These are phyloP conservation scores for Populus tremula DNA, from an alignment of 345 rosid genomes.

Conservation along the genomic window DNA sequence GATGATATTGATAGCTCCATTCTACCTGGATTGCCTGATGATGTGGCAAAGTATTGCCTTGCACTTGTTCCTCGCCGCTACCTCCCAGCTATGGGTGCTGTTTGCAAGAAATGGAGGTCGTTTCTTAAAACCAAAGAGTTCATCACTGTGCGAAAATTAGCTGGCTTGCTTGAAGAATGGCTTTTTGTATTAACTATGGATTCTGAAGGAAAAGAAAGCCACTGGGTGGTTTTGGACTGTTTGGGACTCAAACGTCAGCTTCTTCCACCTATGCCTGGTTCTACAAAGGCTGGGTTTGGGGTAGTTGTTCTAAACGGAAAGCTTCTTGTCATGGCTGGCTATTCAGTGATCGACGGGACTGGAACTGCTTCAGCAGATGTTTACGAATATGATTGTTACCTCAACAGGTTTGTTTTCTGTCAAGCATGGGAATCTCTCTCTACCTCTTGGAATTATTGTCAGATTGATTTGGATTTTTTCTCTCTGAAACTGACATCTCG, in stretches of 20 bases:
- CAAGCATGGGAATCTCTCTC: neutral
- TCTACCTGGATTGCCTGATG: slow-evolving; percentile 87
- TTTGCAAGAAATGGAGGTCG: slow-evolving; percentile 83
- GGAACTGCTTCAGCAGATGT: slow-evolving; percentile 58
- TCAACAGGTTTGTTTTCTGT: slow-evolving; percentile 62
- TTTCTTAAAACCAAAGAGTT: slow-evolving; percentile 81
- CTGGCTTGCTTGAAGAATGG: slow-evolving; percentile 82
- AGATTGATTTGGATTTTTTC: neutral
- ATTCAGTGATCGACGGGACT: slow-evolving; percentile 44
- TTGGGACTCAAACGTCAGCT: slow-evolving; percentile 47
- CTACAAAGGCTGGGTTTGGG: slow-evolving; percentile 62
- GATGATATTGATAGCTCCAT: slow-evolving; percentile 40
- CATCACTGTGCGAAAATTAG: slow-evolving; percentile 54
- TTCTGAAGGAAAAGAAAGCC: slow-evolving; percentile 63
- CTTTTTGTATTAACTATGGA: slow-evolving; percentile 64
- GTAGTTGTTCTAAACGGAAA: slow-evolving; percentile 70
- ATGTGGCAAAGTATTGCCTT: slow-evolving; percentile 74
- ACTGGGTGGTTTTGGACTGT: slow-evolving; percentile 79
- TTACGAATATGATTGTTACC: slow-evolving; percentile 74
- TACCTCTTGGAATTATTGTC: neutral
- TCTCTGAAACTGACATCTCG: neutral
- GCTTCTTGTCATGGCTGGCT: slow-evolving; percentile 78
- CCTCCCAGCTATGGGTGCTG: slow-evolving; percentile 72
- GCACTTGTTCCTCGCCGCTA: slow-evolving; percentile 75
- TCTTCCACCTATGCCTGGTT: slow-evolving; percentile 84